Conservation (phyloP, 2,329 filamentous ascomycete genomes). For the Aspergillus intermedius region DNA sequence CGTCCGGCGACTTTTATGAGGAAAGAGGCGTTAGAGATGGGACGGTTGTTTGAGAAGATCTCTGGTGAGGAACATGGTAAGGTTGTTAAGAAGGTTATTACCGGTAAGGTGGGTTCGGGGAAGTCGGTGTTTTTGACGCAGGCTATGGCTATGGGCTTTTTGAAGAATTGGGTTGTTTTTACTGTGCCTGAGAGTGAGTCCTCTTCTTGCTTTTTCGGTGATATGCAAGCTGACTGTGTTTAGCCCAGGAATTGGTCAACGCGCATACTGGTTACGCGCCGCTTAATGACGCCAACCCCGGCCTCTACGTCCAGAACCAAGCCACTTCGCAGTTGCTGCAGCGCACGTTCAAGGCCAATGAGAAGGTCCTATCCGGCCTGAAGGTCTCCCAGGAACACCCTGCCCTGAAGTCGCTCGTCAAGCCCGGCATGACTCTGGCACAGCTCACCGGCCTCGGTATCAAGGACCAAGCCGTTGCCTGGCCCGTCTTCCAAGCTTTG, state of each 20-base stretch:
- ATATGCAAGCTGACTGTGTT: slow-evolving; percentile 10
- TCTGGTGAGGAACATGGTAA: slow-evolving; percentile 35
- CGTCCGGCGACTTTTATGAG: slow-evolving; percentile 73
- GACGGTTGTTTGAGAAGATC: slow-evolving; percentile 55
- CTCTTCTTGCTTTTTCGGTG: not conserved
- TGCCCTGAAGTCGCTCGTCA: slow-evolving; percentile 55
- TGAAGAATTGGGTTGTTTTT: slow-evolving; percentile 83
- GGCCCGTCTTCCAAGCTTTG: slow-evolving; percentile 71
- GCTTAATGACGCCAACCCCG: slow-evolving; percentile 49
- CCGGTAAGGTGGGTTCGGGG: slow-evolving; percentile 67
- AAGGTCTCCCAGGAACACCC: slow-evolving; percentile 48
- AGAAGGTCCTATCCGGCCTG: slow-evolving; percentile 52
- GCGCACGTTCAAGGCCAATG: slow-evolving; percentile 67
- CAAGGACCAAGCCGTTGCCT: slow-evolving; percentile 69
- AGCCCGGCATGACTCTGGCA: slow-evolving; percentile 55
- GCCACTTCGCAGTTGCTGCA: slow-evolving; percentile 70
- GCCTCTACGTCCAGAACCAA: slow-evolving; percentile 67
- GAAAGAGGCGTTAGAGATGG: slow-evolving; percentile 67
- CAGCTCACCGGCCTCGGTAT: slow-evolving; percentile 63
- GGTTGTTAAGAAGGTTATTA: slow-evolving; percentile 56
- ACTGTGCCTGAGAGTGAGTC: slow-evolving; percentile 77
- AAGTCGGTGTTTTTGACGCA: slow-evolving; percentile 86
- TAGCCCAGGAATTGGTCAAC: slow-evolving; percentile 73
- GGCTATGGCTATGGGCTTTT: slow-evolving; percentile 70
- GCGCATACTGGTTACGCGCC: slow-evolving; percentile 75